Conservation (phyloP, 2,329 filamentous ascomycete species). For the Thielaviopsis musarum region DNA sequence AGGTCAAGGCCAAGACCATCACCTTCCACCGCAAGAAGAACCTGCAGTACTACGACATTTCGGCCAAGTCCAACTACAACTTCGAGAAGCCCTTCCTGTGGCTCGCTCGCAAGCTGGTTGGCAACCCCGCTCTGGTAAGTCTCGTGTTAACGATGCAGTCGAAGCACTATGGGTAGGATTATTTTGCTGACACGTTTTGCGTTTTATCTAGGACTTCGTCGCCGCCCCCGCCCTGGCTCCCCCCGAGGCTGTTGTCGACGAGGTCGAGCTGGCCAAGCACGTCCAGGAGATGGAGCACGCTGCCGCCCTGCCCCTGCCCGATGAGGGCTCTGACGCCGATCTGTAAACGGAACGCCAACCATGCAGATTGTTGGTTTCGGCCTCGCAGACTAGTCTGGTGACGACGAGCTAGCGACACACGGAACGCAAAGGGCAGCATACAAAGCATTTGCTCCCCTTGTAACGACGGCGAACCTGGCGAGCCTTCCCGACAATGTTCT, state of each 20-base stretch:
- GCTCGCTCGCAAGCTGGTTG: conserved; percentile 95
- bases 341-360: conserved; percentile 28
- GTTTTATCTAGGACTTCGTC: conserved; percentile 63
- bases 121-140: conserved; percentile 71
- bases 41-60: conserved; percentile 99
- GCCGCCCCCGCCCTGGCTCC: conserved; percentile 88
- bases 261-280: conserved; percentile 65
- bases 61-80: conserved; percentile 99
- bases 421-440: conserved; percentile 8
- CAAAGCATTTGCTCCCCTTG: conserved; percentile 2
- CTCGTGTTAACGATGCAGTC: background rate
- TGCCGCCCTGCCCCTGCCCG: conserved; percentile 69
- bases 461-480: conserved; percentile 11
- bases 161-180: conserved; percentile 3
- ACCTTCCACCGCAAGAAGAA: conserved; percentile 99
- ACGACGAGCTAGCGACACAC: conserved; percentile 12
- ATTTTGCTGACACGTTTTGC: conserved; percentile 16
- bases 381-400: conserved; percentile 10
- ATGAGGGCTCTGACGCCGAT: conserved; percentile 72
- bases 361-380: conserved; percentile 8
- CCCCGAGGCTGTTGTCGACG: conserved; percentile 79
- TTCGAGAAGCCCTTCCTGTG: conserved; percentile 99
- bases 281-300: conserved; percentile 77
- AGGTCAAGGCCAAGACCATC: conserved; percentile 99
- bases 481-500: background rate